Evolutionary conservation across 495 filamentous ascomycete genomes (phyloP), one percentile per base, ranked within the genome.

Genomic region (Chaetomium cochliodes): DNA sequence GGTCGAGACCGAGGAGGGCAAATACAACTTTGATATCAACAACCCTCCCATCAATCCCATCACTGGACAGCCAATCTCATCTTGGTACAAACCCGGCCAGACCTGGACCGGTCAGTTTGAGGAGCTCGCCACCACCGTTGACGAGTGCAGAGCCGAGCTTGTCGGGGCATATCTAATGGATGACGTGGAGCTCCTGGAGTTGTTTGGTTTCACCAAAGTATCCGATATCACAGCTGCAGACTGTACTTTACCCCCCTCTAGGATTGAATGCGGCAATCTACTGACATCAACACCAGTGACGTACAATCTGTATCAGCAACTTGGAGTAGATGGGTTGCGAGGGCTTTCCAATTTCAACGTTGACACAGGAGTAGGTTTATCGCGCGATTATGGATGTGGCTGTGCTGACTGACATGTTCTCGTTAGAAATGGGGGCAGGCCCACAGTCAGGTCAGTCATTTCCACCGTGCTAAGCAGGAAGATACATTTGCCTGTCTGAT

Each of bases 61-160:
- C 2, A 78, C 75, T n/a, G 69, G 70, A 15, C 66, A 76, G 52
- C 74, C 81, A 4, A 78, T 83, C 41, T 65, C 62, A 5, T 70
- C 68, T 25, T 84, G 79, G 78, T 84, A 85, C 62, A 71, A 69
- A 39, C 75, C 74, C 37, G 81, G 81, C 0, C 74, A 83, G 63
- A 84, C 79, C 0, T 83, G 80, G 78, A 80, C 73, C 6, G 71
- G 78, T 5, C 67, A 78, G 22, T 83, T 84, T 58, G 76, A 73
- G 3, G 72, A 78, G 44, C 60, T 81, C 20, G 76, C 79, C 9
- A 79, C 76, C 2, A 79, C 74, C 13, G 70, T 81, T 8, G 82
- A 85, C 30, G 81, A 85, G 62, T 84, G 81, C n/a, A n/a, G n/a
- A n/a, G n/a, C n/a, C n/a, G n/a, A n/a, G n/a, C n/a, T n/a, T n/a